Conservation (phyloP, 257 asterid species). For the Solanum megistacrolobum region DNA sequence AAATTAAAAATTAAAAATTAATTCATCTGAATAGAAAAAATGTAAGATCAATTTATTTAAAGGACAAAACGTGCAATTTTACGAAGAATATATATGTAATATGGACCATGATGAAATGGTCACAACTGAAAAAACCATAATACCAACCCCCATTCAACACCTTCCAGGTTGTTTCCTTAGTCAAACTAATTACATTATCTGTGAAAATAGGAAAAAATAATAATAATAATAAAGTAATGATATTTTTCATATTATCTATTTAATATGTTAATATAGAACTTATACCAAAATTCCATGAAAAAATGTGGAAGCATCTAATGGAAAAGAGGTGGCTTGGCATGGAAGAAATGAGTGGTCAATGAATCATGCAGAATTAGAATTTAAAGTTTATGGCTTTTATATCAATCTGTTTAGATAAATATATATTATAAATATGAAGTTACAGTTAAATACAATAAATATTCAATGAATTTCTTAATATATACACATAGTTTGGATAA, state of each 20-base stretch:
- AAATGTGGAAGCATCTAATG: background rate
- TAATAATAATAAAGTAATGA: background rate
- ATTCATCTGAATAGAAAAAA: background rate
- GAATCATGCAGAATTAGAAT: accelerated
- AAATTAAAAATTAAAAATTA: background rate
- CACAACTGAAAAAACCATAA: background rate
- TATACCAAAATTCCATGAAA: background rate
- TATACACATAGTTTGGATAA: too few relatives aligned
- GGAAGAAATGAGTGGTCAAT: background rate
- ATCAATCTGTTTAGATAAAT: background rate
- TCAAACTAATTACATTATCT: background rate
- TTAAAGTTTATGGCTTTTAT: background rate
- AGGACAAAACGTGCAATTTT: background rate
- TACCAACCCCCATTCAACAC: background rate
- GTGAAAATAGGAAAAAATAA: background rate
- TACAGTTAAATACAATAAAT: background rate
- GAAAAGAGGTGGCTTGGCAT: background rate
- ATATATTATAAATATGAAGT: background rate
- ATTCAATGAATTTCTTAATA: background rate
- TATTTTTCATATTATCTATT: background rate
- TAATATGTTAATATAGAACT: background rate
- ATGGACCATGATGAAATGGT: background rate
- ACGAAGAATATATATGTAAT: background rate
- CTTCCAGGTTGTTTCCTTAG: background rate
- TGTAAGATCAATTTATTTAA: background rate